Conservation (phyloP, 2,329 filamentous ascomycete species). For the Colletotrichum cuscutae region DNA sequence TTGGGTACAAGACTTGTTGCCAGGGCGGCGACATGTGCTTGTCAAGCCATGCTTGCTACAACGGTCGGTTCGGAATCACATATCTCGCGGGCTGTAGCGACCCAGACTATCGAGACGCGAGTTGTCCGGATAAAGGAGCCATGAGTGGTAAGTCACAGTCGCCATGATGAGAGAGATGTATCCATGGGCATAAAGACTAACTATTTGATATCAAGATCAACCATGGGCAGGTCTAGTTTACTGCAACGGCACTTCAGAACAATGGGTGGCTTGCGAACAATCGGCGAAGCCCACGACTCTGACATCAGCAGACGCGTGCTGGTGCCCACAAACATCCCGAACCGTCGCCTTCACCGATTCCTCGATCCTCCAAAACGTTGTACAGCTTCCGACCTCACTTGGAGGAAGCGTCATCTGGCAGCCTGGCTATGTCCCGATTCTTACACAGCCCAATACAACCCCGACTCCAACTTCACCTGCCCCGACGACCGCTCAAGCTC, state of each 20-base stretch:
- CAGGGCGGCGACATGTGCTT: constrained; percentile 46
- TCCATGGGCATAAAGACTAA: background rate
- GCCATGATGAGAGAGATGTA: background rate
- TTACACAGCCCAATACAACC: background rate
- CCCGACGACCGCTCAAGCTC: background rate
- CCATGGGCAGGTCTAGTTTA: constrained; percentile 48
- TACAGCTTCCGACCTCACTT: constrained; percentile 39
- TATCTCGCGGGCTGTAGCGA: constrained; percentile 52
- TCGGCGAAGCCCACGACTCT: constrained; percentile 36
- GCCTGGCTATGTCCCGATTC: constrained; percentile 39
- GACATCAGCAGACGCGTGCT: constrained; percentile 41
- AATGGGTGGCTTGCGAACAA: constrained; percentile 47
- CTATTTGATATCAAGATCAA: constrained; percentile 5
- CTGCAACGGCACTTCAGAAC: constrained; percentile 44
- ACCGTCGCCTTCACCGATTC: constrained; percentile 40
- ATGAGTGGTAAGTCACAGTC: constrained; percentile 14
- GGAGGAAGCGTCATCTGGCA: constrained; percentile 42
- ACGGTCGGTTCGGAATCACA: constrained; percentile 41
- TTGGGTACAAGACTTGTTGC: constrained; percentile 45
- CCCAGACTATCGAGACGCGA: constrained; percentile 41
- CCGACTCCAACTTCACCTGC: background rate
- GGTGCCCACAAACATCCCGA: constrained; percentile 42
- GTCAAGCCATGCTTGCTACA: constrained; percentile 41
- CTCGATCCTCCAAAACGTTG: constrained; percentile 40
- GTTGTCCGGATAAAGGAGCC: constrained; percentile 47